Base-by-base conservation (phyloP, 1,284 basidiomycete species). In the Coriolopsis trogii region DNA sequence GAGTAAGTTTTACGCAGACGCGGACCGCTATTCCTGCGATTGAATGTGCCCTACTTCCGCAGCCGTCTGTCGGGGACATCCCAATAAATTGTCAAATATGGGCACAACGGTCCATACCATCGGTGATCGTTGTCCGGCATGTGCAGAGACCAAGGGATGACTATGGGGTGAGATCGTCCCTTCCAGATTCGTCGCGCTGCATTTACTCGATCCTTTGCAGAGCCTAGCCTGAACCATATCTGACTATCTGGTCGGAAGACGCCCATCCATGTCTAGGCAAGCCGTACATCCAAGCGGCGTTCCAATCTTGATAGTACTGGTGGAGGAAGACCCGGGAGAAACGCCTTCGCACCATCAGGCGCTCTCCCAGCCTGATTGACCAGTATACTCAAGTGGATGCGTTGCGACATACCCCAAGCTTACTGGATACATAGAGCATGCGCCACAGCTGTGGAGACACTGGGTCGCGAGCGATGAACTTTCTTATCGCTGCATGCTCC, bases 161-260 rank as follows among this genome's bases (percentile, higher is more conserved):
- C 30, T 42, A 30, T 16, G 15, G 28, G 29, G 36, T 42, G 25
- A 18, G 57, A 59, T 59, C 57, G 57, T 59, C 57, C 41, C 42
- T 30, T 28, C 53, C 46, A 44, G 10, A 55, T 48, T 39, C 43
- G 53, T 48, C 48, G 28, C 26, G 21, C 47, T 47, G 50, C 53
- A 41, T 47, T 58, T 53, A 53, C 41, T 48, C 44, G 51, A 50
- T 45, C 28, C 49, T 26, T 48, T 37, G 45, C 28, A 29, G 18
- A 45, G 47, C 41, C 57, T 55, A 37, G 57, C 45, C 53, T 33
- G 34, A 47, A 30, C 45, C 16, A 16, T 34, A 41, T 51, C 46
- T 40, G 31, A 51, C 30, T 40, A 21, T 53, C 28, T 46, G 36
- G 23, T 23, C 38, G 29, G 41, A 45, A 15, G 38, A 18, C 48